Percentiles rank a stretch among this genome's conserved stretches.
phyloP scores from a whole-genome alignment of 2,329 filamentous ascomycete species.

The Phymatotrichopsis omnivora region DNA sequence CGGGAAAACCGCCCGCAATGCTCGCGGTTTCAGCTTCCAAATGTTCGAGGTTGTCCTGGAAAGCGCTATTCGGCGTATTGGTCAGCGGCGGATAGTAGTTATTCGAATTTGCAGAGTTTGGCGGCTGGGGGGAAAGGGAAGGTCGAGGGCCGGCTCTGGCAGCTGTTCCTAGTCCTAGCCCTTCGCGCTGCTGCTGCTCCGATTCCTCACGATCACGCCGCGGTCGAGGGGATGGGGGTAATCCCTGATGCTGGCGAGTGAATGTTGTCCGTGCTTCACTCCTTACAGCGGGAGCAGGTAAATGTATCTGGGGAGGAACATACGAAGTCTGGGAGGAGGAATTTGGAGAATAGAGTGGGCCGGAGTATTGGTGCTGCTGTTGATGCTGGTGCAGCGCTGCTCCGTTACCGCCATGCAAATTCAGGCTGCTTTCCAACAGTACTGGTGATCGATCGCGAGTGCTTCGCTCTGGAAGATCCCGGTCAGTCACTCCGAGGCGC shows the following conservation, averaged over 20 bases:
- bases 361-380: no score
- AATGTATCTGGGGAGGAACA: no score
- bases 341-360: no score
- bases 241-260: constrained; percentile 20
- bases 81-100: constrained; percentile 8
- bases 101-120: constrained; percentile 11
- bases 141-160: constrained; percentile 6
- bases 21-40: constrained; percentile 26
- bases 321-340: no score
- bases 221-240: constrained; percentile 18
- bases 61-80: constrained; percentile 15
- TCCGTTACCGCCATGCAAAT: no score
- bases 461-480: no score
- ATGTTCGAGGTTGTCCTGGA: constrained; percentile 26
- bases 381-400: no score
- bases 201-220: constrained; percentile 8
- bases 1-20: constrained; percentile 22
- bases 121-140: constrained; percentile 3
- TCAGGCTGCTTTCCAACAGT: no score
- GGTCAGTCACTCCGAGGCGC: no score
- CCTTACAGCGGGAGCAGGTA: no score
- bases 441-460: no score
- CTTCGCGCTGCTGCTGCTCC: constrained; percentile 11
- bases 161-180: no score
- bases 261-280: constrained; percentile 22